A percentile compares a stretch with the other conserved stretches of the same genome.
These are phyloP conservation scores for Phialophora chinensis DNA, from an alignment of 2,329 filamentous ascomycete species.

Conservation along the genomic window DNA sequence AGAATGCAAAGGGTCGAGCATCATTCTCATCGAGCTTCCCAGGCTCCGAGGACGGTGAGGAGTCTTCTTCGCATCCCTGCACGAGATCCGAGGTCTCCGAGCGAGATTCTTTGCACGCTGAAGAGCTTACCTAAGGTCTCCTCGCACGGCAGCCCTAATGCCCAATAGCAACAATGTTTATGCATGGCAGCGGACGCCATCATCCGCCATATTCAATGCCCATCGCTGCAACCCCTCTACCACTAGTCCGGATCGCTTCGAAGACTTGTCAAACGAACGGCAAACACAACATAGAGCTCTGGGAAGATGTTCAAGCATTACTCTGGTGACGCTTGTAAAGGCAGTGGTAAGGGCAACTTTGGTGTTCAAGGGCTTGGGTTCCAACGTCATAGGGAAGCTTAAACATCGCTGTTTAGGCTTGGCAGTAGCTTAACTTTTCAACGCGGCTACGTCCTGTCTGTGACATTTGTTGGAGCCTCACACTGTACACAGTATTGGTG, in stretches of 20 bases:
- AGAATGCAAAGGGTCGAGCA: background rate
- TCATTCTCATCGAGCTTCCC: background rate
- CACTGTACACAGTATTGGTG: too few species aligned
- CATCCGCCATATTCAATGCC: background rate
- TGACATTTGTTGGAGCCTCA: too few species aligned
- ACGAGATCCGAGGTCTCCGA: conserved; percentile 1
- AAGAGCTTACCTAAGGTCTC: background rate
- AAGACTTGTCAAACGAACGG: background rate
- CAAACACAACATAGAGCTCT: background rate
- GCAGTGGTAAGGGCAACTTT: background rate
- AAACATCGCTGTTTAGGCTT: background rate
- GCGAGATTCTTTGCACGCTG: background rate
- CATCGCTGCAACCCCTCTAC: background rate
- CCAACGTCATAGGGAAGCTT: background rate
- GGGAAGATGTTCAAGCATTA: background rate
- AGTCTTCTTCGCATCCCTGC: background rate
- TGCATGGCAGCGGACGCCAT: background rate
- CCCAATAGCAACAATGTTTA: background rate
- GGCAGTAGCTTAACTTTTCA: background rate
- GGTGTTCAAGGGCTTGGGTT: background rate
- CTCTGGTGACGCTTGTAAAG: background rate
- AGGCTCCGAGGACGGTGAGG: background rate
- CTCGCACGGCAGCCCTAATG: background rate
- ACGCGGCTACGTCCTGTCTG: too few species aligned
- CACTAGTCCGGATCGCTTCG: background rate